Percentiles rank a stretch among this genome's conserved stretches.
Evolutionary conservation across 805 yeast species (phyloP).

Genomic region (Ogataea naganishii): DNA sequence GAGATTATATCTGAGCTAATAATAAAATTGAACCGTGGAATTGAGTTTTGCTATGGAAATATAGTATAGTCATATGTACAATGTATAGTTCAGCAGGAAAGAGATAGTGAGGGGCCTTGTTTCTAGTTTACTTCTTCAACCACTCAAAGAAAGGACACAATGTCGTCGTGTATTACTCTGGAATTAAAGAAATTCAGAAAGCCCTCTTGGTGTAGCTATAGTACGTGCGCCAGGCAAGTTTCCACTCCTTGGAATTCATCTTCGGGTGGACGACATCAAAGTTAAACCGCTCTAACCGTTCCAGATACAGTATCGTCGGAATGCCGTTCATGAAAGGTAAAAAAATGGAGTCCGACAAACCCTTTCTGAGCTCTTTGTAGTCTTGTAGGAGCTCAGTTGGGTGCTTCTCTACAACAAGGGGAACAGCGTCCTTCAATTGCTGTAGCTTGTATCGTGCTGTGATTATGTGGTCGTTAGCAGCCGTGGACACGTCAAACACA

Average conservation of each 20-base stretch:
- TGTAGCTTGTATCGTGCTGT: constrained; percentile 53
- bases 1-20: too few species aligned
- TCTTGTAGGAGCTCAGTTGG: constrained; percentile 10
- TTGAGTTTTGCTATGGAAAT: background rate
- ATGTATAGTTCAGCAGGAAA: constrained; percentile 3
- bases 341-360: constrained; percentile 54
- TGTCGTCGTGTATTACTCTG: too few species aligned
- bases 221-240: constrained; percentile 54
- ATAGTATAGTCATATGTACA: constrained; percentile 2
- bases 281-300: constrained; percentile 49
- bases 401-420: constrained; percentile 17
- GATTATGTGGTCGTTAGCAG: constrained; percentile 73
- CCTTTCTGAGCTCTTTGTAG: constrained; percentile 30
- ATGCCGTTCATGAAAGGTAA: constrained; percentile 61
- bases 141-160: too few species aligned
- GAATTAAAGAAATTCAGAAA: constrained; percentile 23
- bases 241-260: constrained; percentile 49
- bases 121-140: too few species aligned
- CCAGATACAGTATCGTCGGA: constrained; percentile 57
- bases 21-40: too few species aligned
- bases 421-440: constrained; percentile 29
- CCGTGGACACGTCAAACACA: constrained; percentile 59
- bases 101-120: too few species aligned
- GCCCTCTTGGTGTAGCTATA: constrained; percentile 32
- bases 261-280: constrained; percentile 48